Evolutionary conservation across 139 green algal genomes (phyloP), one percentile per base, ranked within the genome.

Genomic region (Trebouxia sp.): DNA sequence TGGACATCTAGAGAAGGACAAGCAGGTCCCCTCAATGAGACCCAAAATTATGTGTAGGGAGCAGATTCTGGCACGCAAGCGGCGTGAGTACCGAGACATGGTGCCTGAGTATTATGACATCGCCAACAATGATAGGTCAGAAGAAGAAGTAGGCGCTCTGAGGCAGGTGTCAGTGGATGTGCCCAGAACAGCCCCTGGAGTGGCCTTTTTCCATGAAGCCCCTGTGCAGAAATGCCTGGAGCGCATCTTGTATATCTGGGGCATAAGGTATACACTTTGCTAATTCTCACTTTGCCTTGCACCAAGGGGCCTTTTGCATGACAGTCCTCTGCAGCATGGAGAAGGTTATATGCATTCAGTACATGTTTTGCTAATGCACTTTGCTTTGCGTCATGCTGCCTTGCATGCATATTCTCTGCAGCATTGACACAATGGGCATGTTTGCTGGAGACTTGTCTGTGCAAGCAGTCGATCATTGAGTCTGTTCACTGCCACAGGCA

Each of bases 231-330:
- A 92, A 55, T 89, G 84, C 43, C 86, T 99, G 82, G 87, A 94
- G 82, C 89, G 95, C 12, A 91, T 98, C 75, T 87, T 99, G 17
- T 98, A 97, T 91, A 96, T 99, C 78, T 97, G 95, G 94, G 94
- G 93, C 35, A 90, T 97, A n/a, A 69, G 94, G 92, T 94, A 62
- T 3, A 79, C 39, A 78, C 24, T 32, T 30, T 43, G 11, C 6
- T 32, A 30, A 24, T 20, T 6, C 10, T 74, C 12, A 24, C 50
- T 28, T 15, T 26, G 50, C 50, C 28, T 15, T 42, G 30, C 28
- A 58, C n/a, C n/a, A n/a, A n/a, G n/a, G n/a, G n/a, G n/a, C n/a
- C n/a, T n/a, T n/a, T n/a, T n/a, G n/a, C n/a, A n/a, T n/a, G n/a
- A n/a, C n/a, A n/a, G n/a, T n/a, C n/a, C n/a, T n/a, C n/a, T n/a